Conservation (phyloP, 345 rosid genomes). For the Gossypium turneri region DNA sequence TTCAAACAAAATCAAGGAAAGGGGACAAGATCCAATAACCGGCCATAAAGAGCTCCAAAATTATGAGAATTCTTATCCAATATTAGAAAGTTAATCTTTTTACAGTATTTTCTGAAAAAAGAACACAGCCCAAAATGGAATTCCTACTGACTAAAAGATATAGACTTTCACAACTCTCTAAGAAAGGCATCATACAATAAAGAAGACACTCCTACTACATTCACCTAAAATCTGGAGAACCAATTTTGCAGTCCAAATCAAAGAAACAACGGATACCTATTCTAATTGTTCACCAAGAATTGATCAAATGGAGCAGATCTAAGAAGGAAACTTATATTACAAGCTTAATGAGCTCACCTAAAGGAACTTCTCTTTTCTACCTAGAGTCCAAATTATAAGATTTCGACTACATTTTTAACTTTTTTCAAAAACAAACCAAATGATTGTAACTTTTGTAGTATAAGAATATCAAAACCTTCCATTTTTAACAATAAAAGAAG, state of each 20-base stretch:
- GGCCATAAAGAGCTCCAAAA: background rate
- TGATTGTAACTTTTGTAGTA: background rate
- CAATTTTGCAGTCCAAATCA: conserved; percentile 1
- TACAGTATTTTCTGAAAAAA: background rate
- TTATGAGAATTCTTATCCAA: background rate
- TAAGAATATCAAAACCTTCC: no score
- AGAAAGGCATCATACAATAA: background rate
- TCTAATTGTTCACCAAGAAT: background rate
- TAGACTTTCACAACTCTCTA: background rate
- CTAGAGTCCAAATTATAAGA: background rate
- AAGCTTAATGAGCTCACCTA: background rate
- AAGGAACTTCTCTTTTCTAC: background rate
- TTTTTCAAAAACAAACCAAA: background rate
- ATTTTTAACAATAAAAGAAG: background rate
- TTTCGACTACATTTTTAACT: background rate
- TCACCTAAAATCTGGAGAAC: conserved; percentile 1
- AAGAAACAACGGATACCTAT: background rate
- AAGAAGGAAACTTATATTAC: background rate
- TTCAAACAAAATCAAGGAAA: conserved; percentile 16
- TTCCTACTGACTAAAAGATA: background rate
- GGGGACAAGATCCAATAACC: background rate
- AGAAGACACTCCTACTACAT: background rate
- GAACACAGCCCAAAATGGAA: background rate
- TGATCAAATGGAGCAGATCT: background rate
- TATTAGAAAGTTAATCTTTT: background rate